Conservation (phyloP, 192 early-diverging fungal genomes). For the Phycomyces nitens region DNA sequence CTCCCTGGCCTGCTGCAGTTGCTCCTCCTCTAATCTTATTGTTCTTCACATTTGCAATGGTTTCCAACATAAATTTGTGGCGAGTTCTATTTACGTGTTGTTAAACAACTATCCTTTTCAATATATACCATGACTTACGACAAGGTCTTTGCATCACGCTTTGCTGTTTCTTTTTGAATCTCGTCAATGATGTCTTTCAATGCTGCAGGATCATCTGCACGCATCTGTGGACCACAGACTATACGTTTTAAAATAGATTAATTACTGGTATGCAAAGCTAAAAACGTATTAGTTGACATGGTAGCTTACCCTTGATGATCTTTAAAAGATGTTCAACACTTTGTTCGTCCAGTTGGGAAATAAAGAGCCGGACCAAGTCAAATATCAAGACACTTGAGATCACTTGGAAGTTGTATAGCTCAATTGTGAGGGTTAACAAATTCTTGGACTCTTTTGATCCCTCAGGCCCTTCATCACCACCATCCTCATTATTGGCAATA, state of each 20-base stretch:
- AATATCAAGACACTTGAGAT: constrained; percentile 83
- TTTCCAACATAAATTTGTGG: constrained; percentile 93
- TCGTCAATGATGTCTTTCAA: constrained; percentile 87
- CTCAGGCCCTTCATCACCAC: constrained; percentile 39
- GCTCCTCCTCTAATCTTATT: constrained; percentile 73
- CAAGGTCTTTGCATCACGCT: constrained; percentile 39
- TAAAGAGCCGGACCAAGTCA: constrained; percentile 74
- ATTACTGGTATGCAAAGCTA: no score
- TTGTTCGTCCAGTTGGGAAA: constrained; percentile 69
- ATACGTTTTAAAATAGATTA: no score
- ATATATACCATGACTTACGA: constrained; percentile 32
- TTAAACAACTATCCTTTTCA: constrained; percentile 10
- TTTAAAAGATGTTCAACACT: constrained; percentile 88
- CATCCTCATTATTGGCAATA: constrained; percentile 23
- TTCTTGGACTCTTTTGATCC: constrained; percentile 76
- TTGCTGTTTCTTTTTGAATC: constrained; percentile 52
- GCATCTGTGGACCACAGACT: constrained; percentile 79
- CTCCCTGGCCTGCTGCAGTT: constrained; percentile 42
- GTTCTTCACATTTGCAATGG: constrained; percentile 88
- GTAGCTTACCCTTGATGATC: constrained; percentile 61
- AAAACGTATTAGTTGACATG: constrained; percentile 1
- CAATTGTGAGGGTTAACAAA: constrained; percentile 73
- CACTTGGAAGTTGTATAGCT: constrained; percentile 89
- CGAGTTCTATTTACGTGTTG: constrained; percentile 42
- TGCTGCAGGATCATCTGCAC: constrained; percentile 86